Conservation (phyloP, 2,329 filamentous ascomycete genomes). For the Botrytis fragariae region DNA sequence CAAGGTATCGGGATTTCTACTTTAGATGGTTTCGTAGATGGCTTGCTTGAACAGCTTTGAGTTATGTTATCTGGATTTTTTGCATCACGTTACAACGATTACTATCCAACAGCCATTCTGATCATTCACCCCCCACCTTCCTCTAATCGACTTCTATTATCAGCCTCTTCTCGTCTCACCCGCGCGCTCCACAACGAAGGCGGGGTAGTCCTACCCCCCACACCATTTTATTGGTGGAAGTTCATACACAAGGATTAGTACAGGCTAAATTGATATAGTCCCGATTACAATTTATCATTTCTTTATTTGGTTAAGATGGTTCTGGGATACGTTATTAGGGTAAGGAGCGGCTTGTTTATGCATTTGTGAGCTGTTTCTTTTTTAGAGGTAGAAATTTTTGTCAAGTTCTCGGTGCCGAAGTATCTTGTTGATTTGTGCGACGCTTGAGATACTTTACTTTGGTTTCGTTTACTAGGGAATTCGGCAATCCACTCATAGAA, state of each 20-base stretch:
- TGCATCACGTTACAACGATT: not conserved
- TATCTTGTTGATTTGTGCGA: not conserved
- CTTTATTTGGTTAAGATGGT: not conserved
- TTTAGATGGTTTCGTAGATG: not conserved
- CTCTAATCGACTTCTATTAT: not conserved
- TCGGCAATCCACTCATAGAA: not conserved
- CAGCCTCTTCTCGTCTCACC: not conserved
- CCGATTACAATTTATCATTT: not conserved
- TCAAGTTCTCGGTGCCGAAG: not conserved
- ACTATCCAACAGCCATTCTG: not conserved
- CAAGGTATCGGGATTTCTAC: not conserved
- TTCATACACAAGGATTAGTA: not conserved
- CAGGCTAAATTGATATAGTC: not conserved
- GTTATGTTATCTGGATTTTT: not conserved
- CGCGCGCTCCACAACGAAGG: not conserved
- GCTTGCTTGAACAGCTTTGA: not conserved
- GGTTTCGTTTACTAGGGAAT: not conserved
- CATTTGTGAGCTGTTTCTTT: not conserved
- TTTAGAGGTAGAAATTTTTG: not conserved
- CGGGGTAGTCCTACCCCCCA: not conserved
- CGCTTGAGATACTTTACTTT: not conserved
- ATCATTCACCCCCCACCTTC: not conserved
- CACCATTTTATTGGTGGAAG: conserved; percentile 1
- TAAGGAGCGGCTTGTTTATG: not conserved
- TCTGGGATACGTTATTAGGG: not conserved